Evolutionary conservation across 2,329 filamentous ascomycete species (phyloP), one percentile per base, ranked within the genome.

Genomic region (Mycogone perniciosa): DNA sequence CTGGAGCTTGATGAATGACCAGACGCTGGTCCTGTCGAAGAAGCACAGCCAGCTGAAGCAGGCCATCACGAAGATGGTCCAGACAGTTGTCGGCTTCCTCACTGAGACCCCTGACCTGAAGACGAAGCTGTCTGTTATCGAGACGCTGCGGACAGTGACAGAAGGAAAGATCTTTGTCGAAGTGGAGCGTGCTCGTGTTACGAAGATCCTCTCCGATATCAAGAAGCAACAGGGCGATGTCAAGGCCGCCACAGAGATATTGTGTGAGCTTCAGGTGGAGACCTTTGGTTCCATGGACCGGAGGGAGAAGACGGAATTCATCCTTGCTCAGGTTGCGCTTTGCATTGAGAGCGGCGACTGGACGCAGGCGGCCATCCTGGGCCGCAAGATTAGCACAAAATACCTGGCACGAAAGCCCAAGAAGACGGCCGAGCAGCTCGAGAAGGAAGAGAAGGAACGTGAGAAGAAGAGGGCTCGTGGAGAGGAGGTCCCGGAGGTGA

Each of bases 121-220:
- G 60, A 90, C 84, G 34, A 99, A 97, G 75, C 77, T 99, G 51
- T 86, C 88, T 26, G 84, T 96, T 53, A 99, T 99, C 64, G 92
- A 99, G 72, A 95, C 92, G 1, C 72, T 99, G 63, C 84, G 93
- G 61, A 97, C 92, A 39, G 92, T 99, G 44, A 99, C 93, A 7
- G 93, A 99, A 72, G 93, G 93, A 73, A 99, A 99, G 86, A 99
- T 99, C 68, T 99, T 99, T 64, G 92, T 99, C 62, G 93, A 99
- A 76, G 93, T 99, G 48, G 93, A 99, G 78, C 85, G 93, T 60
- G 93, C 93, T 57, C 88, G 93, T 60, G 86, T 99, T 54, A 99
- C 93, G 62, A 89, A 86, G 67, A 95, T 96, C 58, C 79, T 99
- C 9, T 97, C 93, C 46, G 84, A 96, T 70, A 97, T 99, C 77